Evolutionary conservation across 768 basidiomycete species (phyloP).

Genomic region (Krasilnikovozyma curviuscula): DNA sequence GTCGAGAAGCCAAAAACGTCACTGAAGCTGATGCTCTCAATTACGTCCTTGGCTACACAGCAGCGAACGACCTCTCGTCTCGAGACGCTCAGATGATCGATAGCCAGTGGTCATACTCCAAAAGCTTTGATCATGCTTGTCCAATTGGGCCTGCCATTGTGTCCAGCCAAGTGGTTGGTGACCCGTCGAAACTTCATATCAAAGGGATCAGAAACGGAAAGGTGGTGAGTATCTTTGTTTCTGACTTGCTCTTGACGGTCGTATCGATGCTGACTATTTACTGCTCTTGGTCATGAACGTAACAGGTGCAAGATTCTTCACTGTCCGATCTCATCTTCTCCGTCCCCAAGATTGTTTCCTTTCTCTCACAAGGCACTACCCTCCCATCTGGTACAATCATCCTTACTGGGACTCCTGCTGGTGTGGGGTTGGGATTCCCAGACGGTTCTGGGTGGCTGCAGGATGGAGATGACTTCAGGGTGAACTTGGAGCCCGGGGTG

Average conservation of each 20-base stretch:
- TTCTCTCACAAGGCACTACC: slow-evolving; percentile 27
- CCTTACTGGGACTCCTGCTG: slow-evolving; percentile 22
- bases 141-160: slow-evolving; percentile 71
- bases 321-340: slow-evolving; percentile 52
- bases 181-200: slow-evolving; percentile 47
- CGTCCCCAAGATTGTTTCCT: slow-evolving; percentile 43
- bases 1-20: slow-evolving; percentile 60
- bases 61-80: slow-evolving; percentile 5
- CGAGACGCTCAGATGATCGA: slow-evolving; percentile 25
- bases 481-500: too few species aligned
- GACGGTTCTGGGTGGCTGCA: too few species aligned
- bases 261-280: background rate
- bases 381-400: slow-evolving; percentile 26
- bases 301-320: background rate
- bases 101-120: slow-evolving; percentile 75
- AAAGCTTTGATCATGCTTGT: slow-evolving; percentile 52
- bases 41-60: slow-evolving; percentile 50
- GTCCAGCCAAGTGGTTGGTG: slow-evolving; percentile 39
- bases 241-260: background rate
- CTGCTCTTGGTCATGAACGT: background rate
- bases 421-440: too few species aligned
- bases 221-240: slow-evolving; percentile 32
- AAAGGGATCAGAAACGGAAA: slow-evolving; percentile 48
- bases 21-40: slow-evolving; percentile 61
- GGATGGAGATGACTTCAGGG: too few species aligned